These are phyloP conservation scores for Artemisia annua DNA, from an alignment of 129 eudicot genomes.

Conservation along the genomic window DNA sequence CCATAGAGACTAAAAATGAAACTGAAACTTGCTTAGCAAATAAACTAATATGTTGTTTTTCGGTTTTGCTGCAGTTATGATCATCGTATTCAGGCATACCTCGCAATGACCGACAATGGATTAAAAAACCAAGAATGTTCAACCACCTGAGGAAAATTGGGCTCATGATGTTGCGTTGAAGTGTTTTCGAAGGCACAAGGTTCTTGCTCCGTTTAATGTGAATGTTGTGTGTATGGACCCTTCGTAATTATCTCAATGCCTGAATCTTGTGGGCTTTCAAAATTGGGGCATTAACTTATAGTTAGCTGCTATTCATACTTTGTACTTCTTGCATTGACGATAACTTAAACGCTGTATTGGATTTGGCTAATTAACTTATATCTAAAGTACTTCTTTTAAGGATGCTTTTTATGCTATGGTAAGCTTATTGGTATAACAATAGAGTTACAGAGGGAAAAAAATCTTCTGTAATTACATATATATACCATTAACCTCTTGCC, in stretches of 20 bases:
- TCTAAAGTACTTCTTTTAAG: too few relatives aligned
- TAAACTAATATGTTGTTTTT: neutral
- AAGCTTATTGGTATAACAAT: neutral
- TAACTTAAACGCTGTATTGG: neutral
- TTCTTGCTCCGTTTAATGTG: neutral
- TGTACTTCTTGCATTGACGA: neutral
- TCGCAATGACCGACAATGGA: slow-evolving; percentile 97
- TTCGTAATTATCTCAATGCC: neutral
- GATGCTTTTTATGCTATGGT: neutral
- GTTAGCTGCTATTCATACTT: neutral
- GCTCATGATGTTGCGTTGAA: slow-evolving; percentile 42
- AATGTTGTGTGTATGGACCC: neutral
- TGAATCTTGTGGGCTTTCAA: neutral
- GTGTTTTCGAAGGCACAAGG: neutral
- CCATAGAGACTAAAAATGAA: neutral
- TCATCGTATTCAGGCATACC: slow-evolving; percentile 83
- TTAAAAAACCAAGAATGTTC: slow-evolving; percentile 67
- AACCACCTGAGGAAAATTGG: slow-evolving; percentile 75
- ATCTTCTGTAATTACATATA: slow-evolving; percentile 2
- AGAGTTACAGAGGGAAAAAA: slow-evolving; percentile 4
- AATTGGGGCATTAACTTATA: neutral
- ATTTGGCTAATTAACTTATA: neutral
- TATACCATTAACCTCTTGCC: slow-evolving; percentile 34
- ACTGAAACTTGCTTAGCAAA: neutral
- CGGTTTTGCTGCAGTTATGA: slow-evolving; percentile 63